phyloP scores from a whole-genome alignment of 2,329 filamentous ascomycete species.

The Trichophyton verrucosum region DNA sequence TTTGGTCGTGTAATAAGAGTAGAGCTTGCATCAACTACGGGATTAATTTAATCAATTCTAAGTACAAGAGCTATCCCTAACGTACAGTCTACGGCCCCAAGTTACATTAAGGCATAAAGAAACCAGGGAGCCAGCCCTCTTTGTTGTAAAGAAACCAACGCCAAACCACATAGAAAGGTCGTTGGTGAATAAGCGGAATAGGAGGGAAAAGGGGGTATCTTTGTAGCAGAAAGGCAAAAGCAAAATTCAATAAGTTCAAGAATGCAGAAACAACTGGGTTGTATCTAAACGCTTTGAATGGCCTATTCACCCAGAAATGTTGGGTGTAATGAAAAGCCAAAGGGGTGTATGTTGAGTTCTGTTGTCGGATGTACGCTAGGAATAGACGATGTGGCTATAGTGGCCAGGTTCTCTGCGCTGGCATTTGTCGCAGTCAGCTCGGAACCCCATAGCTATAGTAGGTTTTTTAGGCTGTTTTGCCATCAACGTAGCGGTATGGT shows the following conservation, averaged over 20 bases:
- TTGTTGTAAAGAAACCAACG: neutral
- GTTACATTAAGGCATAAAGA: neutral
- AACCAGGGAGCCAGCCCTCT: neutral
- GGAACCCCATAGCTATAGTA: conserved; percentile 65
- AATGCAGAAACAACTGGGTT: neutral
- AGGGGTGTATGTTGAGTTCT: neutral
- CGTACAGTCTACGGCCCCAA: neutral
- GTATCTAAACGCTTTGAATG: neutral
- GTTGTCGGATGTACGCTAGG: conserved; percentile 13
- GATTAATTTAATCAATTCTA: neutral
- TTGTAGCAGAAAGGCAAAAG: neutral
- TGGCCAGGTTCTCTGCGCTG: conserved; percentile 61
- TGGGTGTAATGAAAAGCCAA: too few species aligned
- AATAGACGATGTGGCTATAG: conserved; percentile 61
- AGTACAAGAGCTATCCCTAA: neutral
- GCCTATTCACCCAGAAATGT: neutral
- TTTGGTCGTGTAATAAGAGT: neutral
- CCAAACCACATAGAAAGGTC: neutral
- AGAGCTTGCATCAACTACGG: neutral
- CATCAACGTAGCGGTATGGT: too few species aligned
- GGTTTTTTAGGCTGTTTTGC: conserved; percentile 35
- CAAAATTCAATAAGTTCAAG: neutral
- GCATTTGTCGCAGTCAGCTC: conserved; percentile 68
- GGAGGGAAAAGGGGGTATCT: neutral
- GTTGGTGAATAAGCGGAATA: neutral